phyloP scores from a whole-genome alignment of 495 filamentous ascomycete species.

The Hyaloscypha variabilis region DNA sequence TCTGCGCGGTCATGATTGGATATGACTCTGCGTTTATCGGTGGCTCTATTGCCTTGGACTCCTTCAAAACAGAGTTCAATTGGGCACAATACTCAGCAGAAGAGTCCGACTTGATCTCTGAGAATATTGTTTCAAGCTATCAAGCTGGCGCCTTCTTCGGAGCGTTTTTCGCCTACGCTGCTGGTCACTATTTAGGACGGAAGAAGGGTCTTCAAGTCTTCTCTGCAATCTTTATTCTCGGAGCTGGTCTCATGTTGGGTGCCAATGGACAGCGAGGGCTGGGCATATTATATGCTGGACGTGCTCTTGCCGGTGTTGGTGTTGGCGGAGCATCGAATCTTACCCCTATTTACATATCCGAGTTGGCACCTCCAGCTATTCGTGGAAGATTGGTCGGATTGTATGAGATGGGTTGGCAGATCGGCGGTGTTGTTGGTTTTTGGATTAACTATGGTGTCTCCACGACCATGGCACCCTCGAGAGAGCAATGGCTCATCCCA shows the following conservation, averaged over 20 bases:
- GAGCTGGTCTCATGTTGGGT: constrained; percentile 65
- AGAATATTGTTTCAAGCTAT: constrained; percentile 72
- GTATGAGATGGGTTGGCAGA: constrained; percentile 74
- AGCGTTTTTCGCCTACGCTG: constrained; percentile 60
- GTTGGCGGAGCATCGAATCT: constrained; percentile 55
- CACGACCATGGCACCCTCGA: constrained; percentile 45
- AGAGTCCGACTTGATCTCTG: constrained; percentile 50
- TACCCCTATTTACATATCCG: constrained; percentile 60
- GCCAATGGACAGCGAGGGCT: constrained; percentile 58
- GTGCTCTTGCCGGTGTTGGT: constrained; percentile 55
- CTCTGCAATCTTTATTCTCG: constrained; percentile 60
- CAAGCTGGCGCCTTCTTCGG: constrained; percentile 72
- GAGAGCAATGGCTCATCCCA: constrained; percentile 57
- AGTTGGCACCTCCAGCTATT: constrained; percentile 57
- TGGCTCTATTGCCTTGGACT: constrained; percentile 18
- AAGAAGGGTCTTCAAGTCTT: constrained; percentile 57
- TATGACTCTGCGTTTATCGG: constrained; percentile 28
- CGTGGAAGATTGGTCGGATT: constrained; percentile 61
- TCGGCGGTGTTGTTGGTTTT: constrained; percentile 73
- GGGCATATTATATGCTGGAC: constrained; percentile 60
- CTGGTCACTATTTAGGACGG: constrained; percentile 60
- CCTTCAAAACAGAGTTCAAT: constrained; percentile 51
- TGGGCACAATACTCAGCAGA: constrained; percentile 44
- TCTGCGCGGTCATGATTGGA: constrained; percentile 56
- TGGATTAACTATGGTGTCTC: constrained; percentile 64